phyloP scores from a whole-genome alignment of 2,329 filamentous ascomycete species.

The Xylaria hypoxylon region DNA sequence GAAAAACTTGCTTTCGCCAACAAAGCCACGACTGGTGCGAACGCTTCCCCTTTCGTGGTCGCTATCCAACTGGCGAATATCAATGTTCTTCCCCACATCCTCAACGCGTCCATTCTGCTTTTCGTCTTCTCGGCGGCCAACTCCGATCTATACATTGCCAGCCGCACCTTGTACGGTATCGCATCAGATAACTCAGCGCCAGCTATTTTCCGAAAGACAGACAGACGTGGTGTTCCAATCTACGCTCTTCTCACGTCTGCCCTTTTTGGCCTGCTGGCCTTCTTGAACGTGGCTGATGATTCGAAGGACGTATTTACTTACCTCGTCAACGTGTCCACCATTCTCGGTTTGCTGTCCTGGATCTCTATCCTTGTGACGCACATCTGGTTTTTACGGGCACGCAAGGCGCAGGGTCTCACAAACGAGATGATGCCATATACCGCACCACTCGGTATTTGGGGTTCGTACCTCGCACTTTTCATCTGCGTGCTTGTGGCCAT shows the following conservation, averaged over 20 bases:
- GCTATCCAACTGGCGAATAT: slow-evolving; percentile 75
- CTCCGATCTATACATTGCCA: slow-evolving; percentile 81
- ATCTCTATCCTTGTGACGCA: slow-evolving; percentile 76
- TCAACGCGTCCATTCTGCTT: slow-evolving; percentile 79
- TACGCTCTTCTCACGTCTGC: slow-evolving; percentile 72
- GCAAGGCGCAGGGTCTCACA: slow-evolving; percentile 69
- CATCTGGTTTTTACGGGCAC: slow-evolving; percentile 73
- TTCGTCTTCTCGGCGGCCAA: slow-evolving; percentile 84
- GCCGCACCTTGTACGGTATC: slow-evolving; percentile 78
- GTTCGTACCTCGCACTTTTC: slow-evolving; percentile 74
- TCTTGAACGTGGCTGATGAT: slow-evolving; percentile 71
- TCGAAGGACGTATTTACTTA: slow-evolving; percentile 70
- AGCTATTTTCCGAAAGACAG: slow-evolving; percentile 75
- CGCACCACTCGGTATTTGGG: slow-evolving; percentile 77
- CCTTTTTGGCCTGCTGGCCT: slow-evolving; percentile 73
- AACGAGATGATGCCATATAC: slow-evolving; percentile 69
- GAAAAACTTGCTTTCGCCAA: slow-evolving; percentile 68
- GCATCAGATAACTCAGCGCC: slow-evolving; percentile 79
- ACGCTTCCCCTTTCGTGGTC: slow-evolving; percentile 80
- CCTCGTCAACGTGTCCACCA: slow-evolving; percentile 75
- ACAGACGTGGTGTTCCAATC: slow-evolving; percentile 77
- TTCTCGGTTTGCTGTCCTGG: slow-evolving; percentile 75
- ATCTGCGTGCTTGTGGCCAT: slow-evolving; percentile 80
- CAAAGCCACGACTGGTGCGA: slow-evolving; percentile 62
- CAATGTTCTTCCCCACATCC: slow-evolving; percentile 70